These are phyloP conservation scores for Megacollybia marginata DNA, from an alignment of 768 basidiomycete genomes.

Conservation along the genomic window DNA sequence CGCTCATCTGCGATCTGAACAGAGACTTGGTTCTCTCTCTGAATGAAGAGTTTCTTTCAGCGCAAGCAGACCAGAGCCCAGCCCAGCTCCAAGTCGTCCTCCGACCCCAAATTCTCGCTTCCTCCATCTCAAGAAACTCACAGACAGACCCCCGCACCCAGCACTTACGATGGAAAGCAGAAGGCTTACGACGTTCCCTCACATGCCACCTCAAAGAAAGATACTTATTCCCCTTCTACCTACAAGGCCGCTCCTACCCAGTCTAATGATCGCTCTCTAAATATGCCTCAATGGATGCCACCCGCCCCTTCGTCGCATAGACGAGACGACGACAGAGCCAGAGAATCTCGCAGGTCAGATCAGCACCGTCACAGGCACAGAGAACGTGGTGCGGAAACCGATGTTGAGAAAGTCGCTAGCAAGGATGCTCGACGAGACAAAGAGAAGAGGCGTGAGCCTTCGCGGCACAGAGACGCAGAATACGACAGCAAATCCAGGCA, in stretches of 20 bases:
- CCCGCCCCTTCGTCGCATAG: too few species aligned
- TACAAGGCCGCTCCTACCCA: too few species aligned
- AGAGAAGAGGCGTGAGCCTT: slow-evolving; percentile 1
- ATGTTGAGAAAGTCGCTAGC: slow-evolving; percentile 13
- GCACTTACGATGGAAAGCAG: too few species aligned
- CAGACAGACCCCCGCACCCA: too few species aligned
- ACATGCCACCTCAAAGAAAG: too few species aligned
- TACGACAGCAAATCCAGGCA: slow-evolving; percentile 2
- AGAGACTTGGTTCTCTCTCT: slow-evolving; percentile 14
- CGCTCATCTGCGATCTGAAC: too few species aligned
- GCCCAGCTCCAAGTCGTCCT: slow-evolving; percentile 26
- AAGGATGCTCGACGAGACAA: slow-evolving; percentile 12
- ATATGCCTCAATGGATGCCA: too few species aligned
- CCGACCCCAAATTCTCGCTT: slow-evolving; percentile 11
- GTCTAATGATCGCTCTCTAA: too few species aligned
- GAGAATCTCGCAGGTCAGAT: not conserved
- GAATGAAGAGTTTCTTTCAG: slow-evolving; percentile 48
- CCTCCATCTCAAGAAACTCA: not conserved
- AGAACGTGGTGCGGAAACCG: slow-evolving; percentile 15
- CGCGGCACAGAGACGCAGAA: slow-evolving; percentile 6
- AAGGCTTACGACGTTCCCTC: too few species aligned
- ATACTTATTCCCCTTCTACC: too few species aligned
- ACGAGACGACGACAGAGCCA: not conserved
- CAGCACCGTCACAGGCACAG: slow-evolving; percentile 13
- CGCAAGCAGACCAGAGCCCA: slow-evolving; percentile 36